Conservation (phyloP, 1,139 yeast genomes). For the Pichia sp. region DNA sequence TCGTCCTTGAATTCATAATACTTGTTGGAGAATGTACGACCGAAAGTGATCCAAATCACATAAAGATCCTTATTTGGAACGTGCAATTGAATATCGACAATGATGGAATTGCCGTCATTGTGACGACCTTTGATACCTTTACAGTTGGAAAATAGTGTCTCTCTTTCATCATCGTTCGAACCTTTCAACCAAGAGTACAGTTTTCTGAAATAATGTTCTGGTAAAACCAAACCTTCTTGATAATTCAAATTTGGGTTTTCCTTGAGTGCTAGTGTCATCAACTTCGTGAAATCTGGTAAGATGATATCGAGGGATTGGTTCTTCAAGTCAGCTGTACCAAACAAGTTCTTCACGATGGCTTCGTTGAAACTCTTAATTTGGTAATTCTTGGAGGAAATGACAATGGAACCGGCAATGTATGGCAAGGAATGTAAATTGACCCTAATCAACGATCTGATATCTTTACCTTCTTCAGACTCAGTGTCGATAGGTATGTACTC, state of each 20-base stretch:
- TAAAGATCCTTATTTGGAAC: constrained; percentile 59
- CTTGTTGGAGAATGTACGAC: constrained; percentile 39
- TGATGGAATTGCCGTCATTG: constrained; percentile 62
- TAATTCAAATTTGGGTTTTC: constrained; percentile 41
- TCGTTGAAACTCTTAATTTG: constrained; percentile 67
- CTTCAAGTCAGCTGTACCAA: constrained; percentile 62
- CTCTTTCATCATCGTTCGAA: constrained; percentile 32
- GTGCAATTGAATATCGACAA: constrained; percentile 78
- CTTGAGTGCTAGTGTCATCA: constrained; percentile 48
- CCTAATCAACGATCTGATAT: constrained; percentile 37
- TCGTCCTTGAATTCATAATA: constrained; percentile 3
- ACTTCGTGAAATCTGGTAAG: constrained; percentile 62
- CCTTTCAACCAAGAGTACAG: constrained; percentile 35
- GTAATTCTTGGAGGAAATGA: constrained; percentile 51
- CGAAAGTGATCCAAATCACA: constrained; percentile 87
- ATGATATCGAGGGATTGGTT: constrained; percentile 53
- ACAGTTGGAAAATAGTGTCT: constrained; percentile 54
- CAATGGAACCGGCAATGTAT: constrained; percentile 83
- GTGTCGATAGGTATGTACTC: constrained; percentile 39
- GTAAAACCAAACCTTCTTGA: constrained; percentile 61
- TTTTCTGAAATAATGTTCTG: constrained; percentile 86
- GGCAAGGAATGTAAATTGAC: constrained; percentile 75
- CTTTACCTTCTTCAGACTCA: constrained; percentile 38
- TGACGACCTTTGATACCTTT: constrained; percentile 68
- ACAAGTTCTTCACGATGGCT: constrained; percentile 74